Conservation (phyloP, 371 early-diverging fungal genomes). For the Mortierella sp. region DNA sequence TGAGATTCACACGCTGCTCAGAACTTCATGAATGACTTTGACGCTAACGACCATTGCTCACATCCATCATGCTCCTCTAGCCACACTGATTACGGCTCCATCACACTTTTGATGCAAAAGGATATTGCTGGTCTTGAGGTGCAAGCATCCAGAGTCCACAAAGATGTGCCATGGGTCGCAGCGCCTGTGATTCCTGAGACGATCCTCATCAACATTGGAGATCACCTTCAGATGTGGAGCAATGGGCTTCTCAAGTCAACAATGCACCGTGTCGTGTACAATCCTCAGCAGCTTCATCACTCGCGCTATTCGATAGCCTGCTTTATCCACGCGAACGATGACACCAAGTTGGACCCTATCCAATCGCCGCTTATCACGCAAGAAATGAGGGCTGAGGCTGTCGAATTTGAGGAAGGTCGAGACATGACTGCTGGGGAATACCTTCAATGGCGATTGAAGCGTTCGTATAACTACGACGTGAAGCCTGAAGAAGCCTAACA, state of each 20-base stretch:
- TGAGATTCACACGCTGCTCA: no score
- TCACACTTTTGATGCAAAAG: constrained; percentile 79
- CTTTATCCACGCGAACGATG: constrained; percentile 69
- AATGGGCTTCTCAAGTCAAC: constrained; percentile 75
- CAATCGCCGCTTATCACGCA: constrained; percentile 50
- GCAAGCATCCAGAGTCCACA: constrained; percentile 57
- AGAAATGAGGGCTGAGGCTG: constrained; percentile 40
- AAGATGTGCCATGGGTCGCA: constrained; percentile 65
- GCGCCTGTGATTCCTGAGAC: constrained; percentile 70
- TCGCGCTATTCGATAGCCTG: constrained; percentile 80
- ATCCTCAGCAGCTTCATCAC: constrained; percentile 63
- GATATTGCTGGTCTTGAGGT: constrained; percentile 78
- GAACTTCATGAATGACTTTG: not conserved
- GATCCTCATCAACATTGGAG: constrained; percentile 78
- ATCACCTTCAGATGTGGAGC: constrained; percentile 79
- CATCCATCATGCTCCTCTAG: constrained; percentile 13
- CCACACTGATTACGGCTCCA: constrained; percentile 78
- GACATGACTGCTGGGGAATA: constrained; percentile 50
- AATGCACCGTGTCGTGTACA: constrained; percentile 75
- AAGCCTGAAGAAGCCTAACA: constrained; percentile 6
- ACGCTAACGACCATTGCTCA: not conserved
- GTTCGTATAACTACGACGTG: constrained; percentile 17
- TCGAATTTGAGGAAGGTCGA: constrained; percentile 45
- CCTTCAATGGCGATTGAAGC: constrained; percentile 23
- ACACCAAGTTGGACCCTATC: constrained; percentile 57